Evolutionary conservation across 768 basidiomycete genomes (phyloP).

Genomic region (Leccinum imitatum): DNA sequence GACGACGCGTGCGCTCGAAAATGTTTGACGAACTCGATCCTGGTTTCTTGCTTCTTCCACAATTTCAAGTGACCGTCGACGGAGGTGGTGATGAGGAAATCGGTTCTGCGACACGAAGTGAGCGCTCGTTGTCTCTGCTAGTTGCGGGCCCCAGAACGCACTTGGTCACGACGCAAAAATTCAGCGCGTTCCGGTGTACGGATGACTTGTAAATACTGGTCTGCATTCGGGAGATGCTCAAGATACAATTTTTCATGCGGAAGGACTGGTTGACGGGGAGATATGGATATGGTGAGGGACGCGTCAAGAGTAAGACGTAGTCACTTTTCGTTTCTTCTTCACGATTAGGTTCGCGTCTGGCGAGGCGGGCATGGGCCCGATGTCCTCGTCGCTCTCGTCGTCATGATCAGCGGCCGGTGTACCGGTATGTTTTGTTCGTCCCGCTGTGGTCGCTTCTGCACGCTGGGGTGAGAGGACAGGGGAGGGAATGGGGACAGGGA

Average conservation of each 20-base stretch:
- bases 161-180: conserved; percentile 88
- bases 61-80: conserved; percentile 93
- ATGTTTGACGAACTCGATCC: conserved; percentile 98
- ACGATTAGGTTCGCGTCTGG: conserved; percentile 35
- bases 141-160: conserved; percentile 35
- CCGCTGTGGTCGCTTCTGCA: no score
- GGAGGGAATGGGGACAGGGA: no score
- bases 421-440: not conserved
- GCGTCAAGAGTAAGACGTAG: conserved; percentile 15
- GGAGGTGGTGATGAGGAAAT: conserved; percentile 93
- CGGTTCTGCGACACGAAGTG: conserved; percentile 57
- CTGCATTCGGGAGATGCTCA: conserved; percentile 86
- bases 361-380: conserved; percentile 85
- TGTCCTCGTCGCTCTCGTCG: conserved; percentile 68
- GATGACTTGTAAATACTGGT: conserved; percentile 95
- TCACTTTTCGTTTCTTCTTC: conserved; percentile 85
- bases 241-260: conserved; percentile 92
- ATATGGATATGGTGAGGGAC: conserved; percentile 4
- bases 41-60: conserved; percentile 96
- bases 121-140: not conserved
- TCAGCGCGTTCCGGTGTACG: conserved; percentile 94
- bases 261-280: conserved; percentile 56
- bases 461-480: no score
- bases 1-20: conserved; percentile 89
- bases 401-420: conserved; percentile 20